These are phyloP conservation scores for Dimocarpus longan DNA, from an alignment of 345 rosid genomes.

Conservation along the genomic window DNA sequence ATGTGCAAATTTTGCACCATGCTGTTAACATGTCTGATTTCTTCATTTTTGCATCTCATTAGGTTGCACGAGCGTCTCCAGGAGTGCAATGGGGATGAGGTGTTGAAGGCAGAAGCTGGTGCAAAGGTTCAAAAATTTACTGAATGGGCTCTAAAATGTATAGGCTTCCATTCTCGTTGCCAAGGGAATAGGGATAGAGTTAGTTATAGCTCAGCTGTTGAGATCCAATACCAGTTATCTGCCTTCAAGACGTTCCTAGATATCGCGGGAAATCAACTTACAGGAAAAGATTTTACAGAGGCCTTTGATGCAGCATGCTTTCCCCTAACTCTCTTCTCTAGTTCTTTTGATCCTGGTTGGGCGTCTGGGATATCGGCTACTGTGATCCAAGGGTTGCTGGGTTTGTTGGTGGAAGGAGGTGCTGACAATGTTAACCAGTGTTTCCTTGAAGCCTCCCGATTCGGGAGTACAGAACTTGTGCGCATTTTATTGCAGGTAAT, in stretches of 20 bases:
- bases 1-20: neutral
- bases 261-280: conserved; percentile 82
- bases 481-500: conserved; percentile 87
- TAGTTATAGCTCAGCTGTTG: conserved; percentile 67
- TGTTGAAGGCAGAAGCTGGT: conserved; percentile 89
- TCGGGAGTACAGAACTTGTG: conserved; percentile 98
- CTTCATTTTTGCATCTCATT: conserved; percentile 31
- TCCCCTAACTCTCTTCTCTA: conserved; percentile 89
- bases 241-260: conserved; percentile 93
- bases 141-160: conserved; percentile 95
- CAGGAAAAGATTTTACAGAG: conserved; percentile 98
- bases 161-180: conserved; percentile 89
- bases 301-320: conserved; percentile 99
- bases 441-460: conserved; percentile 98
- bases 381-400: conserved; percentile 81
- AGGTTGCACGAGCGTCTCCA: conserved; percentile 97
- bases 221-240: conserved; percentile 88
- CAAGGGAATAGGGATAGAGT: conserved; percentile 63
- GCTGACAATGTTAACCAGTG: conserved; percentile 97
- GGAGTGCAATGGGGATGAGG: conserved; percentile 90
- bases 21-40: conserved; percentile 8
- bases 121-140: conserved; percentile 96
- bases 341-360: conserved; percentile 95
- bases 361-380: conserved; percentile 92
- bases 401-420: conserved; percentile 92